A percentile compares a stretch with the other conserved stretches of the same genome.
These are phyloP conservation scores for Ulota crispa DNA, from an alignment of 225 moss, liverwort and hornwort species.

Conservation along the genomic window DNA sequence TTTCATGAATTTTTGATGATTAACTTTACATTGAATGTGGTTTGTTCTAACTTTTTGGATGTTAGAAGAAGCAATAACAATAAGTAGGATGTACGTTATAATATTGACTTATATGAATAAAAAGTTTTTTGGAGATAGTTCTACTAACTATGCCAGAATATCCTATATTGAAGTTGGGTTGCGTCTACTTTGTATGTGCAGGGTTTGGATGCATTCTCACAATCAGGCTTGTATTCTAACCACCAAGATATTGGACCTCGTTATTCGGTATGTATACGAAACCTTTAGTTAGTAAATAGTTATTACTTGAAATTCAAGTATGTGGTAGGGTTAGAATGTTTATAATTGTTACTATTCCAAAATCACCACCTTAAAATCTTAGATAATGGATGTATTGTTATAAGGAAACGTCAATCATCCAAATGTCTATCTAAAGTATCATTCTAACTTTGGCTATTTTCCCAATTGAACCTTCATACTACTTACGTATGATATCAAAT, in stretches of 20 bases:
- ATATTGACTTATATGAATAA: background rate
- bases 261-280: slow-evolving; percentile 63
- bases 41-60: background rate
- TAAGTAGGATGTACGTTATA: background rate
- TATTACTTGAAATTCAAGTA: background rate
- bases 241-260: slow-evolving; percentile 99
- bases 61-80: background rate
- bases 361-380: background rate
- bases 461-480: background rate
- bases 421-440: too few species aligned
- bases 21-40: background rate
- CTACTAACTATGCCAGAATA: background rate
- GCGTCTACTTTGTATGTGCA: slow-evolving; percentile 21
- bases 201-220: slow-evolving; percentile 96
- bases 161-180: background rate
- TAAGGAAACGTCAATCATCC: too few species aligned
- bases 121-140: background rate
- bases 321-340: too few species aligned
- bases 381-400: background rate
- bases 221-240: slow-evolving; percentile 92
- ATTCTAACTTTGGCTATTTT: background rate
- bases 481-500: background rate
- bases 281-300: background rate
- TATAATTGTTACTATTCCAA: background rate
- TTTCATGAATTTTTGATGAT: background rate